phyloP scores from a whole-genome alignment of 2,329 filamentous ascomycete genomes.

The Phialophora expanda region DNA sequence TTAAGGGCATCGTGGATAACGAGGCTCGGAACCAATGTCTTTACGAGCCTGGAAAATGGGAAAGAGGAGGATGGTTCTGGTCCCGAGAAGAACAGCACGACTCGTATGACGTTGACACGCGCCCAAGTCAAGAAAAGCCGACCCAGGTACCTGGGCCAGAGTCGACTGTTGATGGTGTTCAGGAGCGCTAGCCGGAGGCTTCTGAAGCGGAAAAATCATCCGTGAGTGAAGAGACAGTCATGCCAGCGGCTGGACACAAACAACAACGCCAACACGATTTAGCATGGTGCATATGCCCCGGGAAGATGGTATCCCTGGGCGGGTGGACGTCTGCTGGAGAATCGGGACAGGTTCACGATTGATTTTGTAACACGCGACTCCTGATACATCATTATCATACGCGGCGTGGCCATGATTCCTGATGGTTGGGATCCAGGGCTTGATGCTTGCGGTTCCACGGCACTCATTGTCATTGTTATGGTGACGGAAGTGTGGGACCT shows the following conservation, averaged over 20 bases:
- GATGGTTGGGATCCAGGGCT: background rate
- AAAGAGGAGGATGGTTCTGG: conserved; percentile 82
- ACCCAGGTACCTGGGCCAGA: background rate
- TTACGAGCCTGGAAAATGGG: conserved; percentile 77
- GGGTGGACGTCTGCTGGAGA: background rate
- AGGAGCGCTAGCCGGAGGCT: background rate
- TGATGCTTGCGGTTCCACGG: background rate
- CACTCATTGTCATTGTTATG: background rate
- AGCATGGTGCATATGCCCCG: background rate
- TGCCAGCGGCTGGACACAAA: background rate
- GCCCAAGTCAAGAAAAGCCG: conserved; percentile 36
- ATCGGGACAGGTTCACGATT: background rate
- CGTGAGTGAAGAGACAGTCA: too few relatives aligned
- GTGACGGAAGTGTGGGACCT: background rate
- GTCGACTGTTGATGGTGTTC: background rate
- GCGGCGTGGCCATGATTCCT: background rate
- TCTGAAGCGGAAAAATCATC: background rate
- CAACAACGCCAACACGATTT: background rate
- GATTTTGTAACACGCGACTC: background rate
- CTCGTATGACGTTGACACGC: conserved; percentile 37
- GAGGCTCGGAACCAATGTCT: conserved; percentile 65
- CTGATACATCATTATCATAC: background rate
- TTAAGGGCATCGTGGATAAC: conserved; percentile 70
- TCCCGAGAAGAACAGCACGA: conserved; percentile 40
- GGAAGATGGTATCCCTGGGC: background rate